These are phyloP conservation scores for Botrytis sinoallii DNA, from an alignment of 2,329 filamentous ascomycete species.

Conservation along the genomic window DNA sequence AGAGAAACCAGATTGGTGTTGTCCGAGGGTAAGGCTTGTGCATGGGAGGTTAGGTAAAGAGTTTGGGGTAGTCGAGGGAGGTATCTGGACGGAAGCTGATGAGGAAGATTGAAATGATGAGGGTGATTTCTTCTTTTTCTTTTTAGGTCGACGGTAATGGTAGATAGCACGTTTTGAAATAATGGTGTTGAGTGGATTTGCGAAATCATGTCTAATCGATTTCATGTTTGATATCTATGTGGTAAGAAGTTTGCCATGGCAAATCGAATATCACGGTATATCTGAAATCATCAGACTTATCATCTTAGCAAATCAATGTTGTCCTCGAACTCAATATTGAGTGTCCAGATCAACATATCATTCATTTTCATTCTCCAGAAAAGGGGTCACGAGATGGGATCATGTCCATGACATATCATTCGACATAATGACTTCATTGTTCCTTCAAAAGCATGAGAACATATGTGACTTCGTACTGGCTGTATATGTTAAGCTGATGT, in stretches of 20 bases:
- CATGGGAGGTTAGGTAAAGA: slow-evolving; percentile 22
- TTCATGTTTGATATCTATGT: background rate
- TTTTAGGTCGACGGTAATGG: background rate
- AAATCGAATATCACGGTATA: background rate
- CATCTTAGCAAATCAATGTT: background rate
- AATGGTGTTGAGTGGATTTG: background rate
- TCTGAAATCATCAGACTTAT: background rate
- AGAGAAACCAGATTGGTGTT: slow-evolving; percentile 29
- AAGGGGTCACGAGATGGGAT: background rate
- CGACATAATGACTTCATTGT: background rate
- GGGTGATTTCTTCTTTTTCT: background rate
- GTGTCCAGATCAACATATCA: background rate
- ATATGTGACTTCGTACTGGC: background rate
- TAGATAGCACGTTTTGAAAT: background rate
- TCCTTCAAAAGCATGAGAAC: background rate
- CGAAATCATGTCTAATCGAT: background rate
- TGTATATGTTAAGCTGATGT: background rate
- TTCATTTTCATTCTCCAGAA: background rate
- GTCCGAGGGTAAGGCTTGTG: slow-evolving; percentile 31
- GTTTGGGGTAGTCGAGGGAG: slow-evolving; percentile 24
- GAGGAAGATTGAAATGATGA: background rate
- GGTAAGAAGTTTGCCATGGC: background rate
- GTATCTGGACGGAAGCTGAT: slow-evolving; percentile 16
- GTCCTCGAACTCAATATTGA: background rate
- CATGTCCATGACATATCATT: background rate